Evolutionary conservation across 2,329 filamentous ascomycete species (phyloP).

Genomic region (Colletotrichum tabaci): DNA sequence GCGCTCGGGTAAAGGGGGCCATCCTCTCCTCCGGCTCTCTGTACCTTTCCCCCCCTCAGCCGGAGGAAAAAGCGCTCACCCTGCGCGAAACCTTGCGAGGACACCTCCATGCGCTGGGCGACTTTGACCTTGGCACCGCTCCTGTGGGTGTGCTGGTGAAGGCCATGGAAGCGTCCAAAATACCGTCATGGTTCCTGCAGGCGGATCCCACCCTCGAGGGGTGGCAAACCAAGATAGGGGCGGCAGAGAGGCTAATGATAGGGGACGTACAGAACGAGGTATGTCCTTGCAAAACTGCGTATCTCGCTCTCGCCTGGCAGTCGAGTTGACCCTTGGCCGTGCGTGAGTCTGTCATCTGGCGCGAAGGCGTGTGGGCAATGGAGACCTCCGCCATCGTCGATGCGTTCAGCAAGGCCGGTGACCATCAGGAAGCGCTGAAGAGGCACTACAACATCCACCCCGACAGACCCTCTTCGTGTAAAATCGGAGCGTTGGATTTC

Average conservation of each 20-base stretch:
- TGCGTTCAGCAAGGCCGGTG: conserved; percentile 50
- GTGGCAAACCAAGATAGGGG: conserved; percentile 54
- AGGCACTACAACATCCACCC: conserved; percentile 58
- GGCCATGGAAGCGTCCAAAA: conserved; percentile 52
- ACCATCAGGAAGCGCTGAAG: conserved; percentile 52
- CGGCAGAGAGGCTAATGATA: conserved; percentile 55
- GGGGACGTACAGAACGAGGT: conserved; percentile 62
- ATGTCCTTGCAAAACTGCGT: conserved; percentile 4
- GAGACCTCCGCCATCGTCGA: conserved; percentile 51
- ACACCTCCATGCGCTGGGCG: neutral
- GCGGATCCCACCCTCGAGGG: conserved; percentile 52
- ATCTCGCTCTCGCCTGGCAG: neutral
- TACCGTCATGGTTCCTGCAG: conserved; percentile 60
- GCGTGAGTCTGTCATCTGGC: conserved; percentile 59
- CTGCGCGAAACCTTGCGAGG: neutral
- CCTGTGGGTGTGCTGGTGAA: conserved; percentile 51
- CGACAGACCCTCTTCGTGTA: conserved; percentile 56
- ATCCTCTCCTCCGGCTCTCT: conserved; percentile 60
- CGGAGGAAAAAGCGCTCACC: conserved; percentile 36
- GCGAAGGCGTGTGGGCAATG: conserved; percentile 57
- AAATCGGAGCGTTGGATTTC: conserved; percentile 57
- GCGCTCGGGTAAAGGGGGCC: conserved; percentile 51
- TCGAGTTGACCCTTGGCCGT: neutral
- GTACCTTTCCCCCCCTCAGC: conserved; percentile 59
- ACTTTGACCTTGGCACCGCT: conserved; percentile 45